Conservation (phyloP, 2,329 filamentous ascomycete species). For the Aaosphaeria pasadenensis region DNA sequence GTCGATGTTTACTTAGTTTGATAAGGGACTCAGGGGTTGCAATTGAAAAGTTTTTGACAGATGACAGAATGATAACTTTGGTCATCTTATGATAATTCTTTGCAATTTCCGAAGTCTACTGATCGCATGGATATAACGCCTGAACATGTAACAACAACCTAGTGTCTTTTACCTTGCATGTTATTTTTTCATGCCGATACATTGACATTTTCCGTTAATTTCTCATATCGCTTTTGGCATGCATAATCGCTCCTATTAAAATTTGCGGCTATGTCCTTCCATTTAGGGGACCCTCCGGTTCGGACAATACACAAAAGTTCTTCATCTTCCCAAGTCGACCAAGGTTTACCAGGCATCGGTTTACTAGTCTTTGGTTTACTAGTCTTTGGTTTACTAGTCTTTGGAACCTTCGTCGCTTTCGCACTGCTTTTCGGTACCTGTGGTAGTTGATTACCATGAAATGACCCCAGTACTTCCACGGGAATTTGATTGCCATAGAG, state of each 20-base stretch:
- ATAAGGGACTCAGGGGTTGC: no score
- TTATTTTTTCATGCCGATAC: no score
- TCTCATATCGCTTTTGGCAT: background rate
- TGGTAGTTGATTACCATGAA: background rate
- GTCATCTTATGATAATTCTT: no score
- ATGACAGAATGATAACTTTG: no score
- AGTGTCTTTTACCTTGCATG: no score
- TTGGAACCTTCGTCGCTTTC: background rate
- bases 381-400: background rate
- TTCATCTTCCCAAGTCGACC: background rate
- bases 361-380: background rate
- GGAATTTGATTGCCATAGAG: background rate
- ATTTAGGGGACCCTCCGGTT: background rate
- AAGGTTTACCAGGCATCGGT: background rate
- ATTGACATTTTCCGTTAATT: background rate
- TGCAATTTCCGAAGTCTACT: no score
- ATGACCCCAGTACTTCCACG: background rate
- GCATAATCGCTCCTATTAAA: background rate
- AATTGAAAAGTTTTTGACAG: no score
- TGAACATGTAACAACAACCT: no score
- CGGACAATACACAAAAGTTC: background rate
- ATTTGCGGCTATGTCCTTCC: background rate
- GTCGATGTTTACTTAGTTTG: no score
- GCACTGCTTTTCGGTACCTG: background rate
- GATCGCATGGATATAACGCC: no score